Evolutionary conservation across 2,329 filamentous ascomycete species (phyloP), one percentile per base, ranked within the genome.

Genomic region (Orbilia blumenaviensis): DNA sequence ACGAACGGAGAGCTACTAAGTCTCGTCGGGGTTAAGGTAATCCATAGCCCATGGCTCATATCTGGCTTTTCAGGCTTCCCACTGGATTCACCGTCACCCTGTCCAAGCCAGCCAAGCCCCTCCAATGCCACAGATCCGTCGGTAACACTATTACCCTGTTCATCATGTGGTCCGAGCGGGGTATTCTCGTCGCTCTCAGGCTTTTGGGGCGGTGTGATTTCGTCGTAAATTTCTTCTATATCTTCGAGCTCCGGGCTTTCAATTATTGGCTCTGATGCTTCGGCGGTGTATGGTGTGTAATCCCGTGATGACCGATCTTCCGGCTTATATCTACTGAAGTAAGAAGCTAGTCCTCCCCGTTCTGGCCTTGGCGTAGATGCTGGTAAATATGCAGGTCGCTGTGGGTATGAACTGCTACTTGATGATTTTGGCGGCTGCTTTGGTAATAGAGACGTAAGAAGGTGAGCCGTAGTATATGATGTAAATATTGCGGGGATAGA

Each of bases 401-500:
- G 41, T 58, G 46, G 56, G 48, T 56, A 60, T 5, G 52, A 66
- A 16, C 54, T 36, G 12, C 63, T 42, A 7, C 36, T 56, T 25
- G 74, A 58, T 68, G 54, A 36, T 32, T 63, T 64, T 12, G 69
- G 52, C 34, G 71, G 77, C 67, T 80, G 64, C 77, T 81, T 78
- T 36, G 80, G 79, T 12, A 80, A 48, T 76, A 98, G 86, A 6
- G 94, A 93, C 0, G 94, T 96, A 14, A 99, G 86, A 12, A 99
- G 86, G 82, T 97, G 94, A 0, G 95, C 95, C 0, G 94, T 98
- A 0, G 93, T 98, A 80, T 95, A 89, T 0, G 94, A 96, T 0
- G 95, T 98, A 83, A 99, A 99, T 8, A 98, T 87, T 0, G 95
- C 92, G 0, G 95, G 94, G 64, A 99, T 97, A 0, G 93, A 93